Base-by-base conservation (phyloP, 192 early-diverging fungal species). In the Linnemannia hyalina region DNA sequence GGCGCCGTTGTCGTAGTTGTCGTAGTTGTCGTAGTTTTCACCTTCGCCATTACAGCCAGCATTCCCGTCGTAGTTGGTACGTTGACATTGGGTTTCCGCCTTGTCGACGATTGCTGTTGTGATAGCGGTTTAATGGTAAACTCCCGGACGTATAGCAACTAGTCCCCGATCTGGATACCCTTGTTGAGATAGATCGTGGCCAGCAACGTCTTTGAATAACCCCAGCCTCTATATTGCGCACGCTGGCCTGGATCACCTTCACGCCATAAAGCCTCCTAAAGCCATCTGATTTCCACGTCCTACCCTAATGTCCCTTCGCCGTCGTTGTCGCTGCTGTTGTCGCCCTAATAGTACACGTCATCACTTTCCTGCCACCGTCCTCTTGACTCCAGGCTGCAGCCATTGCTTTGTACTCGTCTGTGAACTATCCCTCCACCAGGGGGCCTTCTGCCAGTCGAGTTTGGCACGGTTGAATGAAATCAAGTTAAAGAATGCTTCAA, bases 111-210 rank as follows among this genome's bases (percentile, higher is more conserved):
- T 46, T 23, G 35, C 46, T 22, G 38, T 40, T 74, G 16, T 55
- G 32, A 15, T 29, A n/a, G 22, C 29, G 10, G 32, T n/a, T 46
- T 1, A 5, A 47, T 9, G 46, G 46, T 47, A 35, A 35, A 1
- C 35, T 0, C 46, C 26, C 76, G 55, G 5, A 57, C n/a, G 29
- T 77, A 77, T 0, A 38, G 46, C 29, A 77, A 42, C 23, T 4
- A 20, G 65, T 69, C 76, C 52, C 76, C 76, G 38, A 68, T 38
- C 35, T 69, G 76, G 44, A 69, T 77, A 6, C 63, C 76, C 10
- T 46, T 57, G 60, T 47, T 69, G 6, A 32, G 18, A 22, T 65
- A 57, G 35, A 77, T 69, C 65, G 49, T 77, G 8, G 36, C 60
- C n/a, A 77, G 23, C 6, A 65, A 47, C 13, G 65, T 23, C 26